phyloP scores from a whole-genome alignment of 345 rosid species.

The Euphorbia tirucalli region DNA sequence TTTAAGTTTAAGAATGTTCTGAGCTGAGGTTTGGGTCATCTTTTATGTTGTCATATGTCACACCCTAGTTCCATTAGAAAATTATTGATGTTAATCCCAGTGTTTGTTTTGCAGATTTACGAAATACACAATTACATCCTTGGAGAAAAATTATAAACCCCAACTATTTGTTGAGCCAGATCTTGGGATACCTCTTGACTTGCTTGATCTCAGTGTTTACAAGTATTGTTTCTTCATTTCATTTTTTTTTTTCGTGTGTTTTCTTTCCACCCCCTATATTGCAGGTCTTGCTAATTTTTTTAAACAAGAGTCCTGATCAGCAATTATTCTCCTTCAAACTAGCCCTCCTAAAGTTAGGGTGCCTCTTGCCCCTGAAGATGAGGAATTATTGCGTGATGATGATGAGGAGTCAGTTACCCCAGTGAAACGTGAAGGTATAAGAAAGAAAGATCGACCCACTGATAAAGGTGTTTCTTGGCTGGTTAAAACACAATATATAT shows the following conservation, averaged over 20 bases:
- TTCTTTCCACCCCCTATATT: background rate
- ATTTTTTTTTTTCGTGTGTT: background rate
- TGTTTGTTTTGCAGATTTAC: slow-evolving; percentile 58
- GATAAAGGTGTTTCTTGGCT: slow-evolving; percentile 96
- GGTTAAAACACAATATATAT: slow-evolving; percentile 93
- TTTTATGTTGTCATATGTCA: slow-evolving; percentile 5
- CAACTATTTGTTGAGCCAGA: slow-evolving; percentile 90
- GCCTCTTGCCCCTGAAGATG: slow-evolving; percentile 89
- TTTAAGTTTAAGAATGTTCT: background rate
- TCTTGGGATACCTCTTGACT: slow-evolving; percentile 96
- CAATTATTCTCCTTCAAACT: slow-evolving; percentile 15
- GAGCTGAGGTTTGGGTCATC: background rate
- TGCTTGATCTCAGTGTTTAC: slow-evolving; percentile 94
- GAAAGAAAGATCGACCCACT: slow-evolving; percentile 85
- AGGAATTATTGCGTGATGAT: slow-evolving; percentile 85
- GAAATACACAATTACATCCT: slow-evolving; percentile 76
- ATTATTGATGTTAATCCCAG: slow-evolving; percentile 6
- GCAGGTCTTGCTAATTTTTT: background rate
- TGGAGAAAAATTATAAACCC: slow-evolving; percentile 91
- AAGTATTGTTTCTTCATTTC: slow-evolving; percentile 47
- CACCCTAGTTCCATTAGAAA: slow-evolving; percentile 3
- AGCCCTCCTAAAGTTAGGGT: slow-evolving; percentile 64
- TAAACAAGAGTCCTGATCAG: slow-evolving; percentile 14
- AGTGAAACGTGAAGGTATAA: slow-evolving; percentile 81
- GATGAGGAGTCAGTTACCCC: slow-evolving; percentile 68